Base-by-base conservation (phyloP, 805 yeast genomes). In the Pichia heedii region DNA sequence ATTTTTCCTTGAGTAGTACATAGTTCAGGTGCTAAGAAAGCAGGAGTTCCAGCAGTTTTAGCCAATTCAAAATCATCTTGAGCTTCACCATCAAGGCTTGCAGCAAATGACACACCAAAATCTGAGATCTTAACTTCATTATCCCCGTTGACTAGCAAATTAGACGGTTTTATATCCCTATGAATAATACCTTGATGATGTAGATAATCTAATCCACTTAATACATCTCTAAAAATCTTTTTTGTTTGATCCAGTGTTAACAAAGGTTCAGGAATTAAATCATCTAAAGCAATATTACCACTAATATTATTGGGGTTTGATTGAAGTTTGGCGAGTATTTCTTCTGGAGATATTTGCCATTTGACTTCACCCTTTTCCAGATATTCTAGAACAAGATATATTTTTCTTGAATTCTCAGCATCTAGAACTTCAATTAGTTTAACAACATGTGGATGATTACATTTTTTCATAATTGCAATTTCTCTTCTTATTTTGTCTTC, bases 21-120 rank as follows among this genome's bases (percentile, higher is more conserved):
- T 38, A 89, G 69, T 59, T 93, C 99, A 0, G 96, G 96, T 0
- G 97, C 95, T 55, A 88, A 81, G 61, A 90, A 90, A 0, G 96
- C 97, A 2, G 97, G 97, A 0, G 97, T 90, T 5, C 97, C 98
- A 0, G 95, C 97, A 0, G 97, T 90, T 61, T 89, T 90, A 2
- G 96, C 94, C 48, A 90, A 69, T 54, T 90, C 97, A 44, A 79
- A 67, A 49, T 88, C 96, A 50, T 75, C 70, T 49, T 86, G 95
- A 48, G 73, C 68, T 44, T 60, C 58, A 24, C 74, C 77, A 40
- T 76, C 78, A 22, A 58, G 36, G 30, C 53, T 56, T 2, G 65
- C 58, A 1, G 90, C 87, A 62, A 85, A 84, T 1, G 96, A 86
- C 13, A 93, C 95, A 21, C 98, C 97, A 65, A 90, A 93, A 66